Evolutionary conservation across 2,329 filamentous ascomycete species (phyloP), one percentile per base, ranked within the genome.

Genomic region (Corynespora cassiicola): DNA sequence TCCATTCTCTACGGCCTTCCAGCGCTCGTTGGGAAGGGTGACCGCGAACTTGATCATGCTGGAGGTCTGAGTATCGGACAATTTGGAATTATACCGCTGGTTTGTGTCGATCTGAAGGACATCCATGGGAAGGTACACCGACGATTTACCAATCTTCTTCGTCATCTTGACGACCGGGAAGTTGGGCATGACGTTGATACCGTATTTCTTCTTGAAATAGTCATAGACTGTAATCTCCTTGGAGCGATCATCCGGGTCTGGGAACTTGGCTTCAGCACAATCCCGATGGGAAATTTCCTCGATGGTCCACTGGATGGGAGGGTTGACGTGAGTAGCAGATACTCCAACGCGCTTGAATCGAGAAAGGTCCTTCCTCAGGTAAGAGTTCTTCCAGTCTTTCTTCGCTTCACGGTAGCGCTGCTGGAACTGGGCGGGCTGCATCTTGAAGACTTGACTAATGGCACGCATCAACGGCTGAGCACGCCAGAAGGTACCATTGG

Each of bases 21-120:
- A 80, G n/a, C 94, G 87, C 19, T 83, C 65, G 0, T 66, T 63
- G 0, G 94, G 94, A 1, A 85, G 79, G 5, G 87, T 89, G 4
- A 96, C 92, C 0, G 92, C 91, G 56, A 92, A 90, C 66, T 87
- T 92, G 73, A 99, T 96, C 94, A 99, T 99, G 5, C 79, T 71
- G 0, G 85, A 74, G 0, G 92, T 96, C 71, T 95, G 77, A 0
- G 61, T 57, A 37, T 83, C 80, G 33, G 76, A 76, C 30, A 84
- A 63, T 66, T 85, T 85, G 61, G 69, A 77, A 3, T 70, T 72
- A 54, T 81, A 84, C 2, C 78, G 76, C 62, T 84, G 79, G 22
- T 82, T 78, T 4, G 69, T 61, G 26, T 75, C 66, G 43, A 84
- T 72, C 9, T 61, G 66, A 23, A 82, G 66, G 19, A 79, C 53